These are phyloP conservation scores for Phytopythium ostracodes DNA, from an alignment of 352 stramenopile species.

Conservation along the genomic window DNA sequence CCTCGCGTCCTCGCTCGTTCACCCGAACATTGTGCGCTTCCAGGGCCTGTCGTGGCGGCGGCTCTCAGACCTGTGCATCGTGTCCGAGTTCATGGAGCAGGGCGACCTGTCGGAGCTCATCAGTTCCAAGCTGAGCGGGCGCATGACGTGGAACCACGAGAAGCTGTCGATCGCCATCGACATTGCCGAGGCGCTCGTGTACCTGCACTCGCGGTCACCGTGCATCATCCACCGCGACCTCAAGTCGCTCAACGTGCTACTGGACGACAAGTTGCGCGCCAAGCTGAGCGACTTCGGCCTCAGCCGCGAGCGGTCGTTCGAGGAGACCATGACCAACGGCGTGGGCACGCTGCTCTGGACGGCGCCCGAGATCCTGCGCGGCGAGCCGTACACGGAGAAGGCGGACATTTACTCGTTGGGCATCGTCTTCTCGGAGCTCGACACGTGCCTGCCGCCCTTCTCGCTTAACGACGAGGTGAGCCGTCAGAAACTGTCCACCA, in stretches of 20 bases:
- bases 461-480: constrained; percentile 43
- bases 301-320: constrained; percentile 44
- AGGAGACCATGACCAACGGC: constrained; percentile 65
- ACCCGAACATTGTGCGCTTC: constrained; percentile 71
- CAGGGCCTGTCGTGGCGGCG: constrained; percentile 53
- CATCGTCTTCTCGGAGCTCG: constrained; percentile 57
- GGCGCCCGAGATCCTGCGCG: constrained; percentile 49
- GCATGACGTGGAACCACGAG: constrained; percentile 35
- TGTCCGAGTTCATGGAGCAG: constrained; percentile 58
- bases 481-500: constrained; percentile 31
- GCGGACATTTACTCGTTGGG: constrained; percentile 64
- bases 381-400: constrained; percentile 50
- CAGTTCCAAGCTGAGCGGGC: constrained; percentile 28
- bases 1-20: constrained; percentile 36
- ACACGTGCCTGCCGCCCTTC: constrained; percentile 56
- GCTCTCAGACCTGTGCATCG: constrained; percentile 46
- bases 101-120: constrained; percentile 54
- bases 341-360: constrained; percentile 63
- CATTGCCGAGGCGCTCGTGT: constrained; percentile 56
- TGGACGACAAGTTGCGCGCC: constrained; percentile 34
- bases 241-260: constrained; percentile 63
- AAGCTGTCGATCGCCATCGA: constrained; percentile 60
- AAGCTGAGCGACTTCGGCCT: constrained; percentile 65
- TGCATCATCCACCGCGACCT: constrained; percentile 65
- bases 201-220: constrained; percentile 50